Evolutionary conservation across 352 stramenopile species (phyloP).

Genomic region (Phytophthora tentaculata): DNA sequence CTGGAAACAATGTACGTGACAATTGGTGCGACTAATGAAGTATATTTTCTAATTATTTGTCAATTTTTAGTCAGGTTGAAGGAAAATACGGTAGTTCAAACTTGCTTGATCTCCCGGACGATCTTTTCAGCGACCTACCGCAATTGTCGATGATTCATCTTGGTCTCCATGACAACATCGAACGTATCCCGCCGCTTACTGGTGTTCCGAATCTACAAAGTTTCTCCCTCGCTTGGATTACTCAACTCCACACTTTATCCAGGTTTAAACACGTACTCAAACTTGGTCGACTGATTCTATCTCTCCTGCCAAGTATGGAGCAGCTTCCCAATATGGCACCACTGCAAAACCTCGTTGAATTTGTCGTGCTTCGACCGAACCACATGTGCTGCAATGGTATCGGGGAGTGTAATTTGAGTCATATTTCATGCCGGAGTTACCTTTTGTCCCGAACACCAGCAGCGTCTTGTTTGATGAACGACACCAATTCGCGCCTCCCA

Average conservation of each 20-base stretch:
- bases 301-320: slow-evolving; percentile 19
- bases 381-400: slow-evolving; percentile 29
- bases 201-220: slow-evolving; percentile 24
- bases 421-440: slow-evolving; percentile 30
- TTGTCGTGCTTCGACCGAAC: slow-evolving; percentile 21
- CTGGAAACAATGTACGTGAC: slow-evolving; percentile 32
- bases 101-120: slow-evolving; percentile 12
- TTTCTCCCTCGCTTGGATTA: slow-evolving; percentile 22
- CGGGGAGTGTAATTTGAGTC: slow-evolving; percentile 32
- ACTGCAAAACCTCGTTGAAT: slow-evolving; percentile 21
- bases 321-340: slow-evolving; percentile 22
- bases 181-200: slow-evolving; percentile 13
- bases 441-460: not conserved
- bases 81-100: slow-evolving; percentile 24
- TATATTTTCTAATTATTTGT: not conserved
- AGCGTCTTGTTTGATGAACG: slow-evolving; percentile 17
- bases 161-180: slow-evolving; percentile 18
- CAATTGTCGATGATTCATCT: slow-evolving; percentile 22
- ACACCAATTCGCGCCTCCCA: not conserved
- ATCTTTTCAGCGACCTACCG: slow-evolving; percentile 28
- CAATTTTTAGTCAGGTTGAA: slow-evolving; percentile 24
- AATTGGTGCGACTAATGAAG: no score
- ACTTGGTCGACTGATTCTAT: slow-evolving; percentile 16
- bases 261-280: slow-evolving; percentile 17
- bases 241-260: slow-evolving; percentile 14